Evolutionary conservation across 1,284 basidiomycete genomes (phyloP).

Genomic region (Porodaedalea pini): DNA sequence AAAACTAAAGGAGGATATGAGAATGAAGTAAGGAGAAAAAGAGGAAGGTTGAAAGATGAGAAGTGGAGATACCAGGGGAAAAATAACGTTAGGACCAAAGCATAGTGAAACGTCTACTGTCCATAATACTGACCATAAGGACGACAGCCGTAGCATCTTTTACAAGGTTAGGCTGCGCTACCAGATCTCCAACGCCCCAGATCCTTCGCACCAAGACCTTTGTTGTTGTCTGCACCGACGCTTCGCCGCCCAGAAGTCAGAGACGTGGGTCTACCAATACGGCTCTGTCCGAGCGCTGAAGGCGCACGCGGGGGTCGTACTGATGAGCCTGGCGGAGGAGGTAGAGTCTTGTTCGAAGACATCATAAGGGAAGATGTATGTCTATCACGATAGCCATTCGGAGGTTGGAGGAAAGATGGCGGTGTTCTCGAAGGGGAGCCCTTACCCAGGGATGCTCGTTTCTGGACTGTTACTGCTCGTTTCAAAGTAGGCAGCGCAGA

Average conservation of each 20-base stretch:
- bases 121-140: conserved; percentile 1
- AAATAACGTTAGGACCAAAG: conserved; percentile 12
- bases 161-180: conserved; percentile 9
- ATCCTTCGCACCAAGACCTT: conserved; percentile 5
- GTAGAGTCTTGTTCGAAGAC: conserved; percentile 18
- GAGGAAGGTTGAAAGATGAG: neutral
- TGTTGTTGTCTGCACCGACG: conserved; percentile 7
- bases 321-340: conserved; percentile 9
- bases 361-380: conserved; percentile 23
- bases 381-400: conserved; percentile 35
- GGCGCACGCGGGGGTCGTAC: conserved; percentile 6
- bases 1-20: neutral
- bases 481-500: conserved; percentile 46
- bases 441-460: conserved; percentile 58
- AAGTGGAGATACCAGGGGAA: neutral
- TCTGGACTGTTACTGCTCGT: conserved; percentile 50
- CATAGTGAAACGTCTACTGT: conserved; percentile 8
- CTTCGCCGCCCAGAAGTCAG: conserved; percentile 18
- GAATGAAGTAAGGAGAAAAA: neutral
- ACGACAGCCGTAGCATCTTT: neutral
- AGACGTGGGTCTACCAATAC: conserved; percentile 21
- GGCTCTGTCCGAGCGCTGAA: conserved; percentile 19
- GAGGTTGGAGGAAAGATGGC: conserved; percentile 30
- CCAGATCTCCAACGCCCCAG: conserved; percentile 16
- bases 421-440: conserved; percentile 29